Percentiles rank a stretch among this genome's conserved stretches.
phyloP scores from a whole-genome alignment of 345 rosid species.

The Orychophragmus violaceus region DNA sequence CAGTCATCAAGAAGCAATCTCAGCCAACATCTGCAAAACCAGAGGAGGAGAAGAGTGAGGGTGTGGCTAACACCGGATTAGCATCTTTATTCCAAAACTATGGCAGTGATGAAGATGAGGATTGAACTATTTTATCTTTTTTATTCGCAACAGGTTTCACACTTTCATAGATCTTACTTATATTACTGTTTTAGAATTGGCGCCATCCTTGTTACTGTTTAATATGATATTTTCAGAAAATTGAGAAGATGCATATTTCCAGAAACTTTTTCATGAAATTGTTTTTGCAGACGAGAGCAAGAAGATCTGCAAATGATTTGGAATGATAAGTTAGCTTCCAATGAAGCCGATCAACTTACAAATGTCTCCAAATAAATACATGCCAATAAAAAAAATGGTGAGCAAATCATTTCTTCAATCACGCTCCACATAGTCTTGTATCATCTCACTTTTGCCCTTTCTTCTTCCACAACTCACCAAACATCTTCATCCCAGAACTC shows the following conservation, averaged over 20 bases:
- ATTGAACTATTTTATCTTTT: neutral
- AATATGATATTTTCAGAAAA: neutral
- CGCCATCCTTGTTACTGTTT: neutral
- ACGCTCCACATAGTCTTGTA: too few relatives aligned
- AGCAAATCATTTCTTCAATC: constrained; percentile 31
- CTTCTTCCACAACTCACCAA: constrained; percentile 89
- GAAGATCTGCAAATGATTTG: constrained; percentile 7
- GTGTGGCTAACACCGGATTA: constrained; percentile 29
- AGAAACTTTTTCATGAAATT: neutral
- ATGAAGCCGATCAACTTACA: constrained; percentile 6
- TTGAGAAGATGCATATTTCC: neutral
- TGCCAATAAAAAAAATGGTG: constrained; percentile 28
- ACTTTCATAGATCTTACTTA: constrained; percentile 1
- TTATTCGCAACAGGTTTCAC: neutral
- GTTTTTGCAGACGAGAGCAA: constrained; percentile 3
- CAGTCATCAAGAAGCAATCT: constrained; percentile 46
- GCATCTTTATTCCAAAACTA: constrained; percentile 56
- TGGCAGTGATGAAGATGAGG: constrained; percentile 56
- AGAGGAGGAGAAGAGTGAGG: constrained; percentile 29
- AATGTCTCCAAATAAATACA: constrained; percentile 4
- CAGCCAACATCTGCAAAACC: constrained; percentile 18
- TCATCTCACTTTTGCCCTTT: constrained; percentile 56
- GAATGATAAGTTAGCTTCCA: constrained; percentile 11
- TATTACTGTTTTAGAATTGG: constrained; percentile 1
- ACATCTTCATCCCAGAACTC: constrained; percentile 68